These are phyloP conservation scores for Arthroderma sp. DNA, from an alignment of 2,329 filamentous ascomycete genomes.

Conservation along the genomic window DNA sequence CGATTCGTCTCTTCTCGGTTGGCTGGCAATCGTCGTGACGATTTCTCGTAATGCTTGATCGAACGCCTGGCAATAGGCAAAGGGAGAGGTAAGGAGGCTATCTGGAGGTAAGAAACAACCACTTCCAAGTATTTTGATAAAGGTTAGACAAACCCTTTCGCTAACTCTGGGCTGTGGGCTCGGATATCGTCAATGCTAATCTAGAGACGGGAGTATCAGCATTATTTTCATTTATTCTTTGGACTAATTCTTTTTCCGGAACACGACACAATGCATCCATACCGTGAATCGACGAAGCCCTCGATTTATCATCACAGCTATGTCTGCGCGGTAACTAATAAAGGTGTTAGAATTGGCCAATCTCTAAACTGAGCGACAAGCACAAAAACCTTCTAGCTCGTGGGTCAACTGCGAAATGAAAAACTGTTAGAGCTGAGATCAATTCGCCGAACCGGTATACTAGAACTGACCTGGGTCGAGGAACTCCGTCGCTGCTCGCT, in stretches of 20 bases:
- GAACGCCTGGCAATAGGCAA: constrained; percentile 80
- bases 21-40: constrained; percentile 56
- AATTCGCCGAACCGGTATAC: neutral
- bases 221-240: neutral
- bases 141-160: constrained; percentile 44
- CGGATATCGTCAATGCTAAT: constrained; percentile 86
- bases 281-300: constrained; percentile 47
- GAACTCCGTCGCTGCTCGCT: constrained; percentile 82
- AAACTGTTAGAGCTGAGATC: constrained; percentile 4
- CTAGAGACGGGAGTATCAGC: constrained; percentile 17
- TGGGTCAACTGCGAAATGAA: constrained; percentile 39
- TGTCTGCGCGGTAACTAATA: constrained; percentile 82
- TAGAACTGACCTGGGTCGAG: constrained; percentile 68
- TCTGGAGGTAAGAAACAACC: constrained; percentile 13
- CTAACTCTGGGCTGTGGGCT: constrained; percentile 71
- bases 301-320: constrained; percentile 61
- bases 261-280: constrained; percentile 15
- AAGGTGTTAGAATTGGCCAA: constrained; percentile 38
- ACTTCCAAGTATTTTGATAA: neutral
- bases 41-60: constrained; percentile 82
- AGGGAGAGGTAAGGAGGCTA: constrained; percentile 65
- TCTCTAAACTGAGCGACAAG: constrained; percentile 8
- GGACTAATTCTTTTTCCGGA: neutral
- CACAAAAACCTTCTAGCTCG: constrained; percentile 40
- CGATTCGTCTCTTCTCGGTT: constrained; percentile 49